Conservation (phyloP, 345 rosid species). For the Eucalyptus sp. region DNA sequence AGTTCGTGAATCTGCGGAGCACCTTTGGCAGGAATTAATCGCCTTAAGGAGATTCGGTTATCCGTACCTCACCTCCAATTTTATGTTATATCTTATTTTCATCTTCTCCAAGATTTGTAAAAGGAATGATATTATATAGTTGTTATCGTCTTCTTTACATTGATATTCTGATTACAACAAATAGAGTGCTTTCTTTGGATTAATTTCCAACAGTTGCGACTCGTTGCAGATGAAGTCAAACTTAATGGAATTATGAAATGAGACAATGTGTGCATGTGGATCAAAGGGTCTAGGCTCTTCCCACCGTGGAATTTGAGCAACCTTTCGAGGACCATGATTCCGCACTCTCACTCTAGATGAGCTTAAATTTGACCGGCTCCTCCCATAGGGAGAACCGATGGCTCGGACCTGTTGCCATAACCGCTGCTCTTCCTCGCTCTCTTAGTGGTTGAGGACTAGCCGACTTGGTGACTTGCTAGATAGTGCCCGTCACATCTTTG, state of each 20-base stretch:
- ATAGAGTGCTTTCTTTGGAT: too few relatives aligned
- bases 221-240: background rate
- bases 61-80: too few relatives aligned
- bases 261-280: background rate
- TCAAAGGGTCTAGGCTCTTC: background rate
- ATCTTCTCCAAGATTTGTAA: too few relatives aligned
- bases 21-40: too few relatives aligned
- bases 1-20: too few relatives aligned
- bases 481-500: fast-evolving
- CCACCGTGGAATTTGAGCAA: background rate
- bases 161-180: too few relatives aligned
- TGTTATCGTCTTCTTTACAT: too few relatives aligned
- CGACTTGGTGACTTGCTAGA: background rate
- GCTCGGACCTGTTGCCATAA: background rate
- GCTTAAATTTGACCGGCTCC: background rate
- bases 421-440: background rate
- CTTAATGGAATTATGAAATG: background rate
- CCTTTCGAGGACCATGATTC: background rate
- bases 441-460: background rate
- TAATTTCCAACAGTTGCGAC: too few relatives aligned
- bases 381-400: background rate
- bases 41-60: too few relatives aligned
- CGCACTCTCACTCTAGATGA: background rate
- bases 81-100: too few relatives aligned
- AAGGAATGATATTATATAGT: too few relatives aligned